Evolutionary conservation across 306 rosid genomes (phyloP).

Genomic region (Cucurbita ficifolia): DNA sequence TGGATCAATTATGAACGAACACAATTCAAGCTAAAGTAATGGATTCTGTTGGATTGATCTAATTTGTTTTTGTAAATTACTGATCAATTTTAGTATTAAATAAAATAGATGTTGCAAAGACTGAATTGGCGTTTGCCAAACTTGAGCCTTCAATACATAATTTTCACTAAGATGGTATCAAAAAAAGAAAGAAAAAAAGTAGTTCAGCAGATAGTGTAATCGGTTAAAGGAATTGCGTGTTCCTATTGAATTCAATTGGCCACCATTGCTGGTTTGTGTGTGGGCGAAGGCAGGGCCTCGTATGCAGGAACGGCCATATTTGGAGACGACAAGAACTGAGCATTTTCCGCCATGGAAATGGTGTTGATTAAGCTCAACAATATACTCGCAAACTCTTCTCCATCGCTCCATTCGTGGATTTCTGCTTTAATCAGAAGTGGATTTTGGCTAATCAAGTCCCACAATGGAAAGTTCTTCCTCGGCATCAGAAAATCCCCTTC

Average conservation of each 20-base stretch:
- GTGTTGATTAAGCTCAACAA: constrained; percentile 18
- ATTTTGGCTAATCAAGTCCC: constrained; percentile 37
- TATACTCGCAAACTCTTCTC: constrained; percentile 23
- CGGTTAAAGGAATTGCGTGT: background rate
- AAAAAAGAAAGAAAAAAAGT: background rate
- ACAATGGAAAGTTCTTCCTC: constrained; percentile 39
- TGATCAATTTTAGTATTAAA: too few relatives aligned
- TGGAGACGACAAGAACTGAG: background rate
- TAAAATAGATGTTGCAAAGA: too few relatives aligned
- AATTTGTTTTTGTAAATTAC: too few relatives aligned
- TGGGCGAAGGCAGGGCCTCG: background rate
- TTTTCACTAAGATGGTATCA: background rate
- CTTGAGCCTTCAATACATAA: background rate
- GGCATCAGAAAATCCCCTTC: constrained; percentile 44
- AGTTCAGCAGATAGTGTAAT: background rate
- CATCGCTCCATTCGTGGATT: constrained; percentile 40
- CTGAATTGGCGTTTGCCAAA: background rate
- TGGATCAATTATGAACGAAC: too few relatives aligned
- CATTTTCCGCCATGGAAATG: constrained; percentile 12
- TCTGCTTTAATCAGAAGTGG: constrained; percentile 35
- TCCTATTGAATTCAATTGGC: background rate
- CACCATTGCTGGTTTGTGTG: background rate
- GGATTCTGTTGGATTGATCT: too few relatives aligned
- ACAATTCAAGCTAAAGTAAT: too few relatives aligned
- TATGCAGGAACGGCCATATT: background rate